Base-by-base conservation (phyloP, 192 early-diverging fungal genomes). In the Lobosporangium transversale region DNA sequence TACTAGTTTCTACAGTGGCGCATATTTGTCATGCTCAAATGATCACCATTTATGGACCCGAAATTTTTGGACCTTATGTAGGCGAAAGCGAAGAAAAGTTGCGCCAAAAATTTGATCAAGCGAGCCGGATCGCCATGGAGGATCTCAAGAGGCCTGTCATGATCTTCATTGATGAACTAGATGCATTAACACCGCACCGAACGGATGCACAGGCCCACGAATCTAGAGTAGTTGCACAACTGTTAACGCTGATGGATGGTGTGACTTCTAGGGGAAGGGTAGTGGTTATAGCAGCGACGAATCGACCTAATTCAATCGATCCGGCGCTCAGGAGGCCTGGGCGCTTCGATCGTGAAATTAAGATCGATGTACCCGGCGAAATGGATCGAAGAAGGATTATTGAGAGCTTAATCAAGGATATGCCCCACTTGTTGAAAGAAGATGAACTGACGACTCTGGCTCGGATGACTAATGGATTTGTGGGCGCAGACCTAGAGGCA, bases 161-260 rank as follows among this genome's bases (percentile, higher is more conserved):
- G 33, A 67, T 99, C 23, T 99, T 99, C 80, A 98, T 99, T 56
- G 97, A 99, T 79, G 97, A 99, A 70, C 87, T 99, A 43, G 94
- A 95, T 81, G 86, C 92, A 9, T 67, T 95, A 23, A 86, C 91
- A 3, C 91, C 94, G 17, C 83, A 85, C 35, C 68, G 94, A 45
- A 74, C 82, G 33, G 74, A 84, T 27, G 66, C 90, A 11, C 84
- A 83, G 44, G 81, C 83, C 4, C 87, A 90, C 59, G 93, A 90
- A 49, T 88, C 91, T 5, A 83, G 93, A 21, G 84, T 94, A n/a
- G 94, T 97, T 23, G 93, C 93, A 1, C 94, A 95, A 62, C 81
- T 97, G n/a, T 54, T 97, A 49, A 95, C 93, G 1, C 59, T 97
- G 31, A 94, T 97, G 95, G 95, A 97, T 73, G 94, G 94, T 33